phyloP scores from a whole-genome alignment of 2,329 filamentous ascomycete species.

The Coleophoma eucalyptorum region DNA sequence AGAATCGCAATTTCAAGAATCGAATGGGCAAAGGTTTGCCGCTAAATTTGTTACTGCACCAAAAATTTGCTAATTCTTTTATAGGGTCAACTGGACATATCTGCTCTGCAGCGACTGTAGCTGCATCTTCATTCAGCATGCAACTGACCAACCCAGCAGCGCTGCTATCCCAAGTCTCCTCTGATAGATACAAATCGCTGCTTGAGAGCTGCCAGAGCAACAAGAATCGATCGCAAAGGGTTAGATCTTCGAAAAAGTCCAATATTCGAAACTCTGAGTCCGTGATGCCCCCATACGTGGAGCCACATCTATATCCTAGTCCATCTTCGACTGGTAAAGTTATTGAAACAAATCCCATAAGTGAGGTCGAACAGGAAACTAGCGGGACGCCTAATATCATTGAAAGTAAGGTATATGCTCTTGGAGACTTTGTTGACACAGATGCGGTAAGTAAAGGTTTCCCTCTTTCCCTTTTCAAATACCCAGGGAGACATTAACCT shows the following conservation, averaged over 20 bases:
- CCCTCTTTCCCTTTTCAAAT: not conserved
- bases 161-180: constrained; percentile 21
- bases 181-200: not conserved
- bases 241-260: not conserved
- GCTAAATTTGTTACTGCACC: not conserved
- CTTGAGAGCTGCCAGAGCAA: not conserved
- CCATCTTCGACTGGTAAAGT: constrained; percentile 7
- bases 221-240: not conserved
- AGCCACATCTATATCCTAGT: not conserved
- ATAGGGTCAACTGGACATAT: constrained; percentile 39
- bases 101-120: constrained; percentile 40
- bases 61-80: constrained; percentile 1
- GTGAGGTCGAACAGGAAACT: constrained; percentile 11
- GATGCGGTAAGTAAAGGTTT: constrained; percentile 28
- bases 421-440: constrained; percentile 43
- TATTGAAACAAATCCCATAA: constrained; percentile 6
- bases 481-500: not conserved
- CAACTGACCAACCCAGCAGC: constrained; percentile 32
- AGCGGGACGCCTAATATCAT: constrained; percentile 13
- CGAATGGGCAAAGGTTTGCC: constrained; percentile 35
- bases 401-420: constrained; percentile 30
- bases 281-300: not conserved
- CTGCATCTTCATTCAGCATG: constrained; percentile 42
- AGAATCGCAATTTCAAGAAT: constrained; percentile 43
- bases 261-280: not conserved